Evolutionary conservation across 805 yeast species (phyloP), one percentile per base, ranked within the genome.

Genomic region (Candida krabiensis): DNA sequence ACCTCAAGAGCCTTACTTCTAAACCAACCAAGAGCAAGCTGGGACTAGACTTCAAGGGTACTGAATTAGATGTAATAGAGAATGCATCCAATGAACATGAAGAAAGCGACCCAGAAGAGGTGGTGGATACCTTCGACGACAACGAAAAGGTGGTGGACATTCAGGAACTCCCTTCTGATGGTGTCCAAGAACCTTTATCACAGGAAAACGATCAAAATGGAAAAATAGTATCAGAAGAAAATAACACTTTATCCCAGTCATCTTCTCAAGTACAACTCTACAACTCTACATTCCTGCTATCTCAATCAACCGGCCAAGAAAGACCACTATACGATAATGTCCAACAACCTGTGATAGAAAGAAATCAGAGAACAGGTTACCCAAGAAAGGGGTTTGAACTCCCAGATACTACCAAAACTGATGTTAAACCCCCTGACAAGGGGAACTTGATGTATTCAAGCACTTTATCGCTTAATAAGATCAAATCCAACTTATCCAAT

Each of bases 241-340:
- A 17, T 8, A 8, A 8, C 21, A 6, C 35, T 15, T 21, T 11
- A 31, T 9, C 28, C 9, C 36, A 6, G 6, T 15, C 14, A 6
- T n/a, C 41, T 3, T 9, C 19, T 23, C 41, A 27, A 30, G 18
- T 23, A 6, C 47, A 45, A 14, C 26, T 44, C 5, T 52, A 54
- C 32, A 44, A 43, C 24, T 30, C 44, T 9, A 22, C 38, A 2
- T 45, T 54, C 15, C 40, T 57, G 11, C 57, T 75, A 4, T 74
- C 80, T 3, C 80, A 75, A 46, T 73, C 80, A 0, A 73, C 77
- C 0, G 80, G 80, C 0, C 64, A 69, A 27, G 78, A 73, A 25
- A 55, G 69, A 35, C 64, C 63, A 3, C 35, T 53, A 2, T 40
- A 35, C 27, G 35, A 36, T 12, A 22, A 35, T 29, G 5, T n/a